Conservation (phyloP, 805 yeast genomes). For the Ogataea methylovora region DNA sequence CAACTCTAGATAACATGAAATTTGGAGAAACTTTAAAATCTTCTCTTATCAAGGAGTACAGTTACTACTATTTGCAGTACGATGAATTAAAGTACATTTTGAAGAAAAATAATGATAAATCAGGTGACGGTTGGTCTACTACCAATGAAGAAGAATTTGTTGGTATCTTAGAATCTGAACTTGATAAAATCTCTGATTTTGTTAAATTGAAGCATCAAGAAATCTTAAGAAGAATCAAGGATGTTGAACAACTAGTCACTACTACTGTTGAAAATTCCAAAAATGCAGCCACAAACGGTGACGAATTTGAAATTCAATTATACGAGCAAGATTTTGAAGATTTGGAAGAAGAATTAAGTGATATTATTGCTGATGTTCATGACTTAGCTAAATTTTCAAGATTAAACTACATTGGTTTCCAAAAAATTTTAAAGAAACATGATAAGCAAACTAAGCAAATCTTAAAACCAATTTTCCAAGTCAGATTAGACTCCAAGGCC, state of each 20-base stretch:
- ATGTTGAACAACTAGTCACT: conserved; percentile 65
- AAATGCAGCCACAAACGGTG: conserved; percentile 23
- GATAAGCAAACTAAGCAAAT: conserved; percentile 81
- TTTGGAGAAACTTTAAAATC: conserved; percentile 91
- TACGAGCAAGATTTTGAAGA: conserved; percentile 64
- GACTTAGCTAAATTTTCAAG: conserved; percentile 92
- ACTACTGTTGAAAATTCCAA: conserved; percentile 40
- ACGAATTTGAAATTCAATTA: conserved; percentile 25
- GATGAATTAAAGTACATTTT: conserved; percentile 83
- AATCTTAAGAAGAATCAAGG: conserved; percentile 76
- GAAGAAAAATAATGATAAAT: conserved; percentile 53
- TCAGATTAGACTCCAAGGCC: conserved; percentile 86
- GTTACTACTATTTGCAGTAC: conserved; percentile 84
- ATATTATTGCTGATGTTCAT: conserved; percentile 94
- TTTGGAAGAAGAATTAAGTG: conserved; percentile 69
- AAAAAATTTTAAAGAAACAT: conserved; percentile 92
- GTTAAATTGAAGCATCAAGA: conserved; percentile 85
- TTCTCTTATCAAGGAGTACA: conserved; percentile 83
- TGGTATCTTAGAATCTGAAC: conserved; percentile 64
- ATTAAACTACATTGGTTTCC: conserved; percentile 94
- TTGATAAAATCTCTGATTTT: conserved; percentile 90
- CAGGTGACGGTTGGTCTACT: conserved; percentile 63
- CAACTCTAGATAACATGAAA: too few relatives aligned
- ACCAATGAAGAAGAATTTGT: conserved; percentile 78
- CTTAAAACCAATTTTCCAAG: conserved; percentile 88